Evolutionary conservation across 2,329 filamentous ascomycete genomes (phyloP), one percentile per base, ranked within the genome.

Genomic region (Zymoseptoria tritici): DNA sequence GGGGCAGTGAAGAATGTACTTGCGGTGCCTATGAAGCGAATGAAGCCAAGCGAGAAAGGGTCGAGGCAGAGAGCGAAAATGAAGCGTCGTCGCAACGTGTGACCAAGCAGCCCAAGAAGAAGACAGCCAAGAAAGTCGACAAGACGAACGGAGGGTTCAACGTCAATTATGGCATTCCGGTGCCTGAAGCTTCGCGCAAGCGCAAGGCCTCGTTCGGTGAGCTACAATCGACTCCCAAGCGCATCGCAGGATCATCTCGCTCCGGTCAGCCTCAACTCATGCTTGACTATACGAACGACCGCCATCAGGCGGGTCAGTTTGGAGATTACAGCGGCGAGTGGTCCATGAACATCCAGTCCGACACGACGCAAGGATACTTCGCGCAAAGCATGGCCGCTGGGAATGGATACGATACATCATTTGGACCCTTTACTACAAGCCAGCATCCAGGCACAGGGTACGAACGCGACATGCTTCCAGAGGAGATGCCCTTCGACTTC

Each of bases 1-100:
- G 62, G 26, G 62, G 62, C 36, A 21, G 26, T 16, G 22, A 52
- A 3, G 22, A 16, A 36, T 64, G 62, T 53, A 60, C 53, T 20
- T 64, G 62, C 26, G 62, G 62, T 50, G 62, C 62, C 22, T 64
- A 57, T 46, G 13, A 56, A 13, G 36, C 26, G 19, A 64, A 64
- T 51, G 42, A 53, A 21, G 31, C 36, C 9, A 53, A 58, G 42
- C 31, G 52, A 3, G 29, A 29, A 11, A 26, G 13, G 54, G 22
- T 31, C 9, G 50, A 24, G 50, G 31, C 26, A 11, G 16, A 51
- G 6, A 16, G 50, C 11, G 50, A 31, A n/a, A 9, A 3, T 21
- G 31, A 54, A 20, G 5, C n/a, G 19, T 19, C 54, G 13, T 3
- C 16, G 9, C 36, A 11, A 42, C 36, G 36, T n/a, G 13, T n/a